Evolutionary conservation across 345 rosid genomes (phyloP).

Genomic region (Eucalyptus pauciflora): DNA sequence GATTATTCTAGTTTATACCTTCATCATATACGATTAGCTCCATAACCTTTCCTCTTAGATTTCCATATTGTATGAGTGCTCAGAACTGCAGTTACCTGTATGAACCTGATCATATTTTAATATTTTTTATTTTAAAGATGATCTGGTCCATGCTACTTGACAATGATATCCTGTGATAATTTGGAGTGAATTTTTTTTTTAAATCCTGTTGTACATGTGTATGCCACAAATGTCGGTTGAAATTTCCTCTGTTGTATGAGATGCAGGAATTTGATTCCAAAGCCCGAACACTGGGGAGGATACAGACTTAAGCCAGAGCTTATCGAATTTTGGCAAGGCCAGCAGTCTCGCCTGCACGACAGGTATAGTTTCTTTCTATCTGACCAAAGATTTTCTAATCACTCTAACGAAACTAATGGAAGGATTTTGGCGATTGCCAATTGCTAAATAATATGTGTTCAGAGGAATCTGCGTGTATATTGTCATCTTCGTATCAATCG

Average conservation of each 20-base stretch:
- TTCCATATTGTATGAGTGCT: background rate
- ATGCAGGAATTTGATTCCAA: slow-evolving; percentile 74
- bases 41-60: background rate
- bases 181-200: background rate
- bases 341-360: slow-evolving; percentile 75
- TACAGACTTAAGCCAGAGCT: slow-evolving; percentile 73
- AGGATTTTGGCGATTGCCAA: background rate
- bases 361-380: slow-evolving; percentile 19
- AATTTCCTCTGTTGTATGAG: background rate
- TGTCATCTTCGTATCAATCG: background rate
- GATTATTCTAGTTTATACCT: background rate
- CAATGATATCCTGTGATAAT: background rate
- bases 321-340: slow-evolving; percentile 97
- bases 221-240: background rate
- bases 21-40: background rate
- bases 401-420: background rate
- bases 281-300: slow-evolving; percentile 90
- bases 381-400: background rate
- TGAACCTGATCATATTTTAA: background rate
- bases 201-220: background rate
- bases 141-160: background rate
- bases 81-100: background rate
- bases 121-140: background rate
- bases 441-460: background rate
- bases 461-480: background rate